These are phyloP conservation scores for Lipomyces yarrowii DNA, from an alignment of 1,139 yeast species.

Conservation along the genomic window DNA sequence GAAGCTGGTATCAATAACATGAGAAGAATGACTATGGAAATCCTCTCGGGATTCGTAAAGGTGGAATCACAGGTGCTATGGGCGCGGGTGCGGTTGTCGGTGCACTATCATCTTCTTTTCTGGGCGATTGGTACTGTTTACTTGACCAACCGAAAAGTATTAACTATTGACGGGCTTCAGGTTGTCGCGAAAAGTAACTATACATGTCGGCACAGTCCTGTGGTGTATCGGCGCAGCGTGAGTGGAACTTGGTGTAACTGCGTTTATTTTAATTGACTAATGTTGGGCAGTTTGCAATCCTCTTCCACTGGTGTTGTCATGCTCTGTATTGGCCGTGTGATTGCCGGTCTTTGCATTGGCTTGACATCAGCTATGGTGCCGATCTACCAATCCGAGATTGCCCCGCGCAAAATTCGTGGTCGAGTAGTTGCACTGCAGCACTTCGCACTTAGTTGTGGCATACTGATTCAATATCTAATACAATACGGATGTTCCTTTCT, in stretches of 20 bases:
- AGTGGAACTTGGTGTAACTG: slow-evolving; percentile 42
- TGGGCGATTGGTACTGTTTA: too few species aligned
- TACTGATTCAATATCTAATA: slow-evolving; percentile 43
- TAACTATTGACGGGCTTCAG: slow-evolving; percentile 35
- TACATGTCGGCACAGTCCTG: slow-evolving; percentile 50
- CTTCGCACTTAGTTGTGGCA: slow-evolving; percentile 62
- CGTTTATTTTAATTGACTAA: neutral
- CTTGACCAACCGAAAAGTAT: too few species aligned
- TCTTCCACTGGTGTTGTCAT: slow-evolving; percentile 20
- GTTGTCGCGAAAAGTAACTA: slow-evolving; percentile 59
- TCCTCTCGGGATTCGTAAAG: too few species aligned
- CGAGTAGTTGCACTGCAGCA: slow-evolving; percentile 61
- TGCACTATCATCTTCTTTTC: too few species aligned
- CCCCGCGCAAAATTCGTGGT: slow-evolving; percentile 59
- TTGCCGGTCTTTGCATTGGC: slow-evolving; percentile 68
- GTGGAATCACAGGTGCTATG: too few species aligned
- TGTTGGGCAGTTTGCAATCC: slow-evolving; percentile 17
- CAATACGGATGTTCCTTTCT: slow-evolving; percentile 46
- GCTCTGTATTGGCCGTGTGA: slow-evolving; percentile 51
- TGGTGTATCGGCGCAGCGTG: slow-evolving; percentile 54
- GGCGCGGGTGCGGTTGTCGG: too few species aligned
- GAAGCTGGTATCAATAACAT: too few species aligned
- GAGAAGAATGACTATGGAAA: too few species aligned
- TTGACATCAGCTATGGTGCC: slow-evolving; percentile 62
- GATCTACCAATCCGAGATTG: slow-evolving; percentile 39